phyloP scores from a whole-genome alignment of 495 filamentous ascomycete genomes.

The Copromyces sp. region DNA sequence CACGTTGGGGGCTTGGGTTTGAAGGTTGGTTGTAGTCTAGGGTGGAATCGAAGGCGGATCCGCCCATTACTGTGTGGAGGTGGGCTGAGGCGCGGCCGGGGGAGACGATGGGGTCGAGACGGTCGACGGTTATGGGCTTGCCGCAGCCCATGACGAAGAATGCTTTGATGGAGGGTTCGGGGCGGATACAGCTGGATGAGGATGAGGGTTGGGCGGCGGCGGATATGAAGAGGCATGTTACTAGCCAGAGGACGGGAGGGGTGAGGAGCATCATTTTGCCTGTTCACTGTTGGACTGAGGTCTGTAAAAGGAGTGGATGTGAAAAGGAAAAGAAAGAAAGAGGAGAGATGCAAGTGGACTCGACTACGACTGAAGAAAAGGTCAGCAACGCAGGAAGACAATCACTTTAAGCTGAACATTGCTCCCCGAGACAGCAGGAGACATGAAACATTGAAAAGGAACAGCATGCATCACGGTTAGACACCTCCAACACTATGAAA shows the following conservation, averaged over 20 bases:
- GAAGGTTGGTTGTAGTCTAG: constrained; percentile 49
- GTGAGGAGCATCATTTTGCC: background rate
- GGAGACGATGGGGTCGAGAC: constrained; percentile 54
- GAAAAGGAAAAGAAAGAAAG: background rate
- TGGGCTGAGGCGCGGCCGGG: constrained; percentile 49
- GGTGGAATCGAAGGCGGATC: constrained; percentile 50
- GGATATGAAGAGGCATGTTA: background rate
- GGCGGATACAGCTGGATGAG: background rate
- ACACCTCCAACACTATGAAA: background rate
- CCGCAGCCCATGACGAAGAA: constrained; percentile 18
- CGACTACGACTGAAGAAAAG: background rate
- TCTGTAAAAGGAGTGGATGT: background rate
- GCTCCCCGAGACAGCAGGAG: background rate
- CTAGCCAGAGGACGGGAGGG: background rate
- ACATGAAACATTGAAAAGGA: background rate
- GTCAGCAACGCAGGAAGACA: background rate
- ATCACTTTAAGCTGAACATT: background rate
- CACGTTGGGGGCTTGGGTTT: constrained; percentile 47
- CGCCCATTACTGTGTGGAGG: constrained; percentile 60
- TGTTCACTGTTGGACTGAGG: background rate
- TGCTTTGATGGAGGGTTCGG: background rate
- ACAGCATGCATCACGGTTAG: background rate
- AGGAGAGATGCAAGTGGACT: background rate
- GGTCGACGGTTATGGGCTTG: constrained; percentile 30
- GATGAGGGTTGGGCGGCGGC: too few relatives aligned